phyloP scores from a whole-genome alignment of 2,329 filamentous ascomycete species.

The Aspergillus viridinutans region DNA sequence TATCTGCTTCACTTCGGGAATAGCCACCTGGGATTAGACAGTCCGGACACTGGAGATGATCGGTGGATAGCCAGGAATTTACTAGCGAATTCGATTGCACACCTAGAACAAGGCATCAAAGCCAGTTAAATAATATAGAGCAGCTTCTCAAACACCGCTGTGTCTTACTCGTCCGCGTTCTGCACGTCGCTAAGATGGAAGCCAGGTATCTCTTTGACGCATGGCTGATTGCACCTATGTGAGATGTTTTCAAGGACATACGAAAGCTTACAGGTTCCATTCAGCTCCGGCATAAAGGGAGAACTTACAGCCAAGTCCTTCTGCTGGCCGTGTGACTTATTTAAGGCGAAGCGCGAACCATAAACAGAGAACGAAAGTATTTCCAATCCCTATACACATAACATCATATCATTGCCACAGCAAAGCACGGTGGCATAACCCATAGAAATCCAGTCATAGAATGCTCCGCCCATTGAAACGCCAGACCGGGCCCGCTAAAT shows the following conservation, averaged over 20 bases:
- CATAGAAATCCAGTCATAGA: constrained; percentile 17
- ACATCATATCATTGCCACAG: constrained; percentile 13
- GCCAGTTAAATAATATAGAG: no score
- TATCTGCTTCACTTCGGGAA: not conserved
- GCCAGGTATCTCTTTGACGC: no score
- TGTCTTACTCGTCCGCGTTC: no score
- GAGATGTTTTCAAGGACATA: not conserved
- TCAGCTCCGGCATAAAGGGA: not conserved
- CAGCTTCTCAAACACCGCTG: no score
- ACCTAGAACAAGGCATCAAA: no score
- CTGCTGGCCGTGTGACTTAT: not conserved
- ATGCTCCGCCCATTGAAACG: constrained; percentile 19
- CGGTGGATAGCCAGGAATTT: no score
- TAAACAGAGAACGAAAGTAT: constrained; percentile 3
- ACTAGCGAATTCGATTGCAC: no score
- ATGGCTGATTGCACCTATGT: no score
- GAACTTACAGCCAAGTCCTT: not conserved
- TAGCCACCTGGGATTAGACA: not conserved
- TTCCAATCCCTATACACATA: constrained; percentile 18
- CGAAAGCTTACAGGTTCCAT: not conserved
- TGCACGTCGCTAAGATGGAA: not conserved
- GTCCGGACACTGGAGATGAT: not conserved
- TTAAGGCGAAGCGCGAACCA: not conserved
- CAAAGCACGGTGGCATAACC: constrained; percentile 9
- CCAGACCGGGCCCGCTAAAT: constrained; percentile 29